Percentiles rank a stretch among this genome's conserved stretches.
These are phyloP conservation scores for Prunus padus DNA, from an alignment of 306 rosid species.

Conservation along the genomic window DNA sequence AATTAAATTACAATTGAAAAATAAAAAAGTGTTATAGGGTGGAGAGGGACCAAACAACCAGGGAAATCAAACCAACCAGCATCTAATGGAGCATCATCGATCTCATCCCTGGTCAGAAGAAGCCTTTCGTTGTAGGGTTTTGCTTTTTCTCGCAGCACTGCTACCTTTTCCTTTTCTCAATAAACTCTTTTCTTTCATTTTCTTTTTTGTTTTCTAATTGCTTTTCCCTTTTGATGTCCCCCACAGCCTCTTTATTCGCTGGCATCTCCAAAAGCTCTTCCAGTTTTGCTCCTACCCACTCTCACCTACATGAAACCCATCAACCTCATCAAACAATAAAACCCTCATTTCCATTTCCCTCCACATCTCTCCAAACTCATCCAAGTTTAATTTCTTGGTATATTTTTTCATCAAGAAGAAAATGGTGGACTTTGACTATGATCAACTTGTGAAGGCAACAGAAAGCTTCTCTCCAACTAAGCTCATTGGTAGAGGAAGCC, in stretches of 20 bases:
- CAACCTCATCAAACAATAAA: constrained; percentile 2
- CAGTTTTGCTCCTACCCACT: neutral
- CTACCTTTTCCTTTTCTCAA: constrained; percentile 34
- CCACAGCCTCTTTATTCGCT: constrained; percentile 45
- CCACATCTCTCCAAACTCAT: no score
- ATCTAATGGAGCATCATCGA: constrained; percentile 9
- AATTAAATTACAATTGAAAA: neutral
- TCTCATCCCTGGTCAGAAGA: constrained; percentile 18
- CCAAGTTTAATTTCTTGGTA: neutral
- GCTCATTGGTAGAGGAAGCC: constrained; percentile 63
- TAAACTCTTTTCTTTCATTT: neutral
- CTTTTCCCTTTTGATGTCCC: constrained; percentile 22
- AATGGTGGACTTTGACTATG: constrained; percentile 41
- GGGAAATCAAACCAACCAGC: neutral
- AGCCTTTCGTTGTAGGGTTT: neutral
- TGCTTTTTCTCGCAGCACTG: constrained; percentile 1
- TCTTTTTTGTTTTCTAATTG: neutral
- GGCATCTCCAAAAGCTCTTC: constrained; percentile 32
- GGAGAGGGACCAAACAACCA: constrained; percentile 14
- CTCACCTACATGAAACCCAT: constrained; percentile 15
- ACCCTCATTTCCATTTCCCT: neutral
- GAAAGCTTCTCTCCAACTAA: constrained; percentile 37
- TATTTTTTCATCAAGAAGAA: neutral
- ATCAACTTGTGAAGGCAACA: constrained; percentile 45
- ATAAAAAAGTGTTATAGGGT: neutral